A percentile compares a stretch with the other conserved stretches of the same genome.
phyloP scores from a whole-genome alignment of 2,329 filamentous ascomycete species.

The Penicillium psychrosexuale region DNA sequence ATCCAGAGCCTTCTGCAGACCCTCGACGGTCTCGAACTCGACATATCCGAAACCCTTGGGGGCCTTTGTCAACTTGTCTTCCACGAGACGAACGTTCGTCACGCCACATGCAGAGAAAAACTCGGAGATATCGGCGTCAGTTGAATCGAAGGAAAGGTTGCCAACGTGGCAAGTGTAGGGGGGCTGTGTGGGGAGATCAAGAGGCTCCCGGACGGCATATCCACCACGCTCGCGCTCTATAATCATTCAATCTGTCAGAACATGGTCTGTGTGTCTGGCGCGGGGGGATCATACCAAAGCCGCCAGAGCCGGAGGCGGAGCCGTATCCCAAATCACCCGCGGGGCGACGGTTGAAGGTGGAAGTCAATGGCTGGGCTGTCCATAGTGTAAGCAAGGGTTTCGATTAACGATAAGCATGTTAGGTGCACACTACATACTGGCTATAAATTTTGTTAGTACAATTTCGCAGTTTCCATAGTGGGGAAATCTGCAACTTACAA shows the following conservation, averaged over 20 bases:
- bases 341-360: conserved; percentile 51
- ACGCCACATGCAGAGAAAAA: conserved; percentile 85
- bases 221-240: conserved; percentile 41
- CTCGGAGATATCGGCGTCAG: conserved; percentile 73
- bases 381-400: conserved; percentile 19
- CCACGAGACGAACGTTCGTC: conserved; percentile 89
- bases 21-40: conserved; percentile 83
- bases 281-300: conserved; percentile 26
- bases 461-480: conserved; percentile 6
- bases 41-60: conserved; percentile 99
- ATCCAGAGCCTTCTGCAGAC: conserved; percentile 83
- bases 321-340: conserved; percentile 43
- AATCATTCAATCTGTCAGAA: conserved; percentile 18
- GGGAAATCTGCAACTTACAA: conserved; percentile 54
- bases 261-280: background rate
- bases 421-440: conserved; percentile 27
- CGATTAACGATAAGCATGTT: conserved; percentile 1
- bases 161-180: conserved; percentile 95
- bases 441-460: conserved; percentile 24
- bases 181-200: conserved; percentile 85
- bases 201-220: conserved; percentile 58
- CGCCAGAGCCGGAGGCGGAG: conserved; percentile 22
- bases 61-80: conserved; percentile 88
- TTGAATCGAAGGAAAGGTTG: conserved; percentile 94
- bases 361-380: conserved; percentile 41